Evolutionary conservation across 2,329 filamentous ascomycete species (phyloP).

Genomic region (Thelonectria blattea): DNA sequence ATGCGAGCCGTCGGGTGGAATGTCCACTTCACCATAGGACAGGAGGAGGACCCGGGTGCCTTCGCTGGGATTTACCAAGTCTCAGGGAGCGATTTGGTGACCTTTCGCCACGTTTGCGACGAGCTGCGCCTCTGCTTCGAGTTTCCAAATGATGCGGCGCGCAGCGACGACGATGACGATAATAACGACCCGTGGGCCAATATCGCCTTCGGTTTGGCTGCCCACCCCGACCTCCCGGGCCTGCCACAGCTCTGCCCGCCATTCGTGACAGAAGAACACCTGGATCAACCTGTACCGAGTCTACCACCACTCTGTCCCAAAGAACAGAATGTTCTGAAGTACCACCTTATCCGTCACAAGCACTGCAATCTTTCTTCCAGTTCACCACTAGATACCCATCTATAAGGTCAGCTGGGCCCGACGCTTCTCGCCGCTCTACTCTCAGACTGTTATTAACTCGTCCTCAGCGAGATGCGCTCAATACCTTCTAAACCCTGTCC

Average conservation of each 20-base stretch:
- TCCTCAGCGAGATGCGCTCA: no score
- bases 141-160: neutral
- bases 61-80: constrained; percentile 13
- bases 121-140: constrained; percentile 14
- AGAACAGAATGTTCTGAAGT: neutral
- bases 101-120: constrained; percentile 11
- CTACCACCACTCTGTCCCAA: neutral
- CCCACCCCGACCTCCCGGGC: neutral
- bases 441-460: no score
- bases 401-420: neutral
- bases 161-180: no score
- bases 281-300: neutral
- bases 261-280: neutral
- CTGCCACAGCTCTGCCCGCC: no score
- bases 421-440: no score
- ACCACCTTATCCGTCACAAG: neutral
- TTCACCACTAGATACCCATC: neutral
- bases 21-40: constrained; percentile 9
- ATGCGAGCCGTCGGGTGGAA: constrained; percentile 24
- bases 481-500: no score
- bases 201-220: neutral
- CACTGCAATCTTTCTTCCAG: neutral
- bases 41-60: neutral
- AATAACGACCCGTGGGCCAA: neutral
- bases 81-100: neutral